Conservation (phyloP, 768 basidiomycete species). For the Clitopilus passeckerianus region DNA sequence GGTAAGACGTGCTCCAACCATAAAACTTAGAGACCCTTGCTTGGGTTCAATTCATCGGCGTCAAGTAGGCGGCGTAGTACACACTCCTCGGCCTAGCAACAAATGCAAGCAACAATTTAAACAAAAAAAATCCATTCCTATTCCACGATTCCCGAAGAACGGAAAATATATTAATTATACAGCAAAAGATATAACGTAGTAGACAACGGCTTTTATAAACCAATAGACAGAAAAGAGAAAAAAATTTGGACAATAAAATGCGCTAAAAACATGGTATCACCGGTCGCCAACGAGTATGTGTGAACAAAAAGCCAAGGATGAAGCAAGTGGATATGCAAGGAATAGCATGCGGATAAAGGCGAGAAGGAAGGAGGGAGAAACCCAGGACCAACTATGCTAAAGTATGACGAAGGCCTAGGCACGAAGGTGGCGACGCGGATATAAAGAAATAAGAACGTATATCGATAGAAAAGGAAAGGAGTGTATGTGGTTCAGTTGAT, state of each 20-base stretch:
- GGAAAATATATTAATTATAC: background rate
- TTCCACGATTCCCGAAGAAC: background rate
- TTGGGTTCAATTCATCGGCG: background rate
- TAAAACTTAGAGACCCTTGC: too few relatives aligned
- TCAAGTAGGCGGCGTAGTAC: background rate
- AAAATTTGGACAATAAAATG: background rate
- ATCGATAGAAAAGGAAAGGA: background rate
- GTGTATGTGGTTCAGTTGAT: background rate
- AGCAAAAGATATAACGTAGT: background rate
- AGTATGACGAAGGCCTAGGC: background rate
- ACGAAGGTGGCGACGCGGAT: background rate
- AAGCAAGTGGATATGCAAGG: background rate
- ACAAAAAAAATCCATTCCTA: background rate
- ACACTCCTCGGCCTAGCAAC: background rate
- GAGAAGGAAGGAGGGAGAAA: background rate
- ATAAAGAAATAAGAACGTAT: background rate
- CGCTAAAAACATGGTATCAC: background rate
- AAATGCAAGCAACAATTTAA: background rate
- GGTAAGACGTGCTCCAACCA: too few relatives aligned
- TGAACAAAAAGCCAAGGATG: slow-evolving; percentile 1
- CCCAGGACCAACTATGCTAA: background rate
- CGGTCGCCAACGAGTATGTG: background rate
- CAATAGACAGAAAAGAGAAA: background rate
- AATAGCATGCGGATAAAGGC: background rate
- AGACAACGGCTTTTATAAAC: background rate